A percentile compares a stretch with the other conserved stretches of the same genome.
Evolutionary conservation across 495 filamentous ascomycete species (phyloP).

Genomic region (Choiromyces venosus): DNA sequence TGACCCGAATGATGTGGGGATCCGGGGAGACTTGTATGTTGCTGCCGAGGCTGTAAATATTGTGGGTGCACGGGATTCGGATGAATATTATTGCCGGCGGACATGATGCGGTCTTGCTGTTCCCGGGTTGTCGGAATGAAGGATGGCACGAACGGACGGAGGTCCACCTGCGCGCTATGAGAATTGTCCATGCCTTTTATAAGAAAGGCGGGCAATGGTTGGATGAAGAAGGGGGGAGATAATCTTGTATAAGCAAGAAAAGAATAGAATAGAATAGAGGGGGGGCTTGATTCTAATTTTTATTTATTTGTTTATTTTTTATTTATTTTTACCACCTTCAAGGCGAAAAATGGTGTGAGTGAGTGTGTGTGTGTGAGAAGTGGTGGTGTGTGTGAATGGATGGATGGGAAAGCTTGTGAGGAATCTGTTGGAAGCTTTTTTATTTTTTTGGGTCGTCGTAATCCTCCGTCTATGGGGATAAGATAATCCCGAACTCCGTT

Average conservation of each 20-base stretch:
- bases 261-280: background rate
- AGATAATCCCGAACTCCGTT: background rate
- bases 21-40: conserved; percentile 32
- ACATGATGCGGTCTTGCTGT: conserved; percentile 31
- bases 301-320: background rate
- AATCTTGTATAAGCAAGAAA: background rate
- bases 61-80: conserved; percentile 34
- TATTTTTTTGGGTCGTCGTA: background rate
- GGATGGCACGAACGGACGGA: conserved; percentile 25
- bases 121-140: conserved; percentile 31
- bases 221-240: background rate
- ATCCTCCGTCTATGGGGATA: background rate
- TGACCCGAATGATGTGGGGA: conserved; percentile 31
- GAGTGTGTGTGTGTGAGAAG: background rate
- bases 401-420: background rate
- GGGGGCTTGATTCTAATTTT: background rate
- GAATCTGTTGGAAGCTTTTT: background rate
- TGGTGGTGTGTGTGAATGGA: background rate
- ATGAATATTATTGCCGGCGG: conserved; percentile 34
- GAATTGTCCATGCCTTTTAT: background rate
- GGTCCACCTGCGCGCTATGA: background rate
- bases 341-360: background rate
- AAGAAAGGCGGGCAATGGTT: background rate
- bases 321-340: background rate
- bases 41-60: conserved; percentile 33